A percentile compares a stretch with the other conserved stretches of the same genome.
phyloP scores from a whole-genome alignment of 2,329 filamentous ascomycete genomes.

The Alternaria longipes region DNA sequence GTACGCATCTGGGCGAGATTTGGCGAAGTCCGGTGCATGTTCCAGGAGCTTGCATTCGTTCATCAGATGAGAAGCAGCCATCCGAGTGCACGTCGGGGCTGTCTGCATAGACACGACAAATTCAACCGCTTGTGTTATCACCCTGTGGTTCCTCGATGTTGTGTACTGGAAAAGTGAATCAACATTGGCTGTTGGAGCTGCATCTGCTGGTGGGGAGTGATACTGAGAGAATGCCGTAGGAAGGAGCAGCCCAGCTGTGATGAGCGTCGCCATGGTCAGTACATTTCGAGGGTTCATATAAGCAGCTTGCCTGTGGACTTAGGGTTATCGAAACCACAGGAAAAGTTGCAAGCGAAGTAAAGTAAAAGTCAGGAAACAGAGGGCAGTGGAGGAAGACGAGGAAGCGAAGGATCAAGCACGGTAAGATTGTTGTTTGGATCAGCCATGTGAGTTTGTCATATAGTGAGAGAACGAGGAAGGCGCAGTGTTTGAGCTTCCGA shows the following conservation, averaged over 20 bases:
- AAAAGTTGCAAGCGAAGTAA: background rate
- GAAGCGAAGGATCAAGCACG: background rate
- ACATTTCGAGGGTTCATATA: background rate
- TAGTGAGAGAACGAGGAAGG: slow-evolving; percentile 21
- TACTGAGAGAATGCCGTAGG: slow-evolving; percentile 15
- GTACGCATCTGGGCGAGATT: slow-evolving; percentile 36
- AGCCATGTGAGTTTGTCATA: background rate
- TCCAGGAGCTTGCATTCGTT: slow-evolving; percentile 63
- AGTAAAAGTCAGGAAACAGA: background rate
- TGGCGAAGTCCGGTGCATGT: slow-evolving; percentile 37
- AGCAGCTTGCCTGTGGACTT: background rate
- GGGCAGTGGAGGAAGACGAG: slow-evolving; percentile 2
- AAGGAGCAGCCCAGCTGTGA: background rate
- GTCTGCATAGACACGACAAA: slow-evolving; percentile 36
- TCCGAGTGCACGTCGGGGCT: slow-evolving; percentile 58
- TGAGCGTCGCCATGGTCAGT: background rate
- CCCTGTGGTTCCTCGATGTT: slow-evolving; percentile 32
- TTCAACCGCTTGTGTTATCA: slow-evolving; percentile 36
- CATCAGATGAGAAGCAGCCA: slow-evolving; percentile 62
- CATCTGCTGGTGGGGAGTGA: slow-evolving; percentile 27
- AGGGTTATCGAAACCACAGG: background rate
- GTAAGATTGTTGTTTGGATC: background rate
- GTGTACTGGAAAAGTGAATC: slow-evolving; percentile 34
- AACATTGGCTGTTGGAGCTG: slow-evolving; percentile 25
- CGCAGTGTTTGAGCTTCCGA: slow-evolving; percentile 4